These are phyloP conservation scores for Artemisia tridentata DNA, from an alignment of 129 eudicot genomes.

Conservation along the genomic window DNA sequence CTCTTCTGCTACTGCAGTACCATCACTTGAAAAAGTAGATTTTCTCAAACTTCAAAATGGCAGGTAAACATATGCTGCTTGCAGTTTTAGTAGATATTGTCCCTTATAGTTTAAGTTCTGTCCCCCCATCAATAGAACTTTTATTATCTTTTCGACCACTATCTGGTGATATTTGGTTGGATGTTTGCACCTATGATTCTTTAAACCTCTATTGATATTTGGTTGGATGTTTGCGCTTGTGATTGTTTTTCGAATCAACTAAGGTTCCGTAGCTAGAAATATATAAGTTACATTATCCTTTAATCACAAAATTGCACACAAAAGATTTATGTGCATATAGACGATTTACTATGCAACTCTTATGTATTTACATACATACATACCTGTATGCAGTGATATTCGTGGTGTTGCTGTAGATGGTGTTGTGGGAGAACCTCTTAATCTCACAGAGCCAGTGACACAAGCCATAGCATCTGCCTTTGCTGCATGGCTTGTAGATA, in stretches of 20 bases:
- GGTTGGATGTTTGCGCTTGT: not conserved
- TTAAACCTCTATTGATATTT: not conserved
- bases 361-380: not conserved
- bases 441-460: conserved; percentile 82
- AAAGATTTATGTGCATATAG: conserved; percentile 1
- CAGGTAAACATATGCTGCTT: conserved; percentile 49
- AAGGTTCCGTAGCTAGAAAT: not conserved
- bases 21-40: conserved; percentile 61
- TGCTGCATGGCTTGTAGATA: conserved; percentile 80
- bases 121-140: too few relatives aligned
- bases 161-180: too few relatives aligned
- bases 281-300: not conserved
- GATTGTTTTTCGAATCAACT: not conserved
- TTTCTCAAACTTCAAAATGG: conserved; percentile 99
- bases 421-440: conserved; percentile 90
- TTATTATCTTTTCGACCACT: too few relatives aligned
- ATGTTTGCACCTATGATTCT: not conserved
- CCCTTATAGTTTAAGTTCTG: not conserved
- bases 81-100: not conserved
- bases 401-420: conserved; percentile 99
- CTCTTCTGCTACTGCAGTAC: conserved; percentile 54
- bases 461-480: conserved; percentile 97
- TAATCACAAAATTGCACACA: not conserved
- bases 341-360: not conserved
- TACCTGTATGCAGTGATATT: conserved; percentile 66